phyloP scores from a whole-genome alignment of 2,329 filamentous ascomycete species.

The Cladosporium sp. region DNA sequence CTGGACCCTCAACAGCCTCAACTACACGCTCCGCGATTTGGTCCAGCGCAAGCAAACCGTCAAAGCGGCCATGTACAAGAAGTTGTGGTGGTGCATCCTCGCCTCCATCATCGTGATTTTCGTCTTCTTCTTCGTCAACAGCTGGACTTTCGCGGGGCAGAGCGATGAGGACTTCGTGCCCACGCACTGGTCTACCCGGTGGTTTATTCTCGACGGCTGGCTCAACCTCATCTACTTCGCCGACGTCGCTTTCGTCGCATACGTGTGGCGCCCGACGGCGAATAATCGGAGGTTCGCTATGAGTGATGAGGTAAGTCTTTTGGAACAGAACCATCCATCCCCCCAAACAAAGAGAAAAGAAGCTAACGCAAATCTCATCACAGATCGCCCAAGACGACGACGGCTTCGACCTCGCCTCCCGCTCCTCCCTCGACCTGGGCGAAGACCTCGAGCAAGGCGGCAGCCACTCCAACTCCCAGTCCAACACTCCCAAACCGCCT shows the following conservation, averaged over 20 bases:
- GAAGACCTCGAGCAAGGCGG: slow-evolving; percentile 32
- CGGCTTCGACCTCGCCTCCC: slow-evolving; percentile 93
- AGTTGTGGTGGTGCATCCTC: slow-evolving; percentile 97
- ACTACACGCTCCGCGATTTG: slow-evolving; percentile 93
- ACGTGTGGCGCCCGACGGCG: slow-evolving; percentile 92
- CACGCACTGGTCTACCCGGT: slow-evolving; percentile 93
- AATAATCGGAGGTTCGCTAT: slow-evolving; percentile 98
- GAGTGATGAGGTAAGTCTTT: slow-evolving; percentile 74
- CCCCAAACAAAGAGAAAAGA: too few relatives aligned
- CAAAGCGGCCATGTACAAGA: slow-evolving; percentile 95
- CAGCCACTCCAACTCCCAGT: too few relatives aligned
- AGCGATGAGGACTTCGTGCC: slow-evolving; percentile 87
- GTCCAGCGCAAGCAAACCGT: slow-evolving; percentile 87
- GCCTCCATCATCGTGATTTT: slow-evolving; percentile 93
- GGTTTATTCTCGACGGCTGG: slow-evolving; percentile 98
- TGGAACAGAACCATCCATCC: not conserved
- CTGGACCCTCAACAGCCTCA: slow-evolving; percentile 96
- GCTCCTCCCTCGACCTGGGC: slow-evolving; percentile 66
- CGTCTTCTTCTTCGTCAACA: slow-evolving; percentile 98
- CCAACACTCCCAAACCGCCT: slow-evolving; percentile 28
- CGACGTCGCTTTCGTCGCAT: slow-evolving; percentile 89
- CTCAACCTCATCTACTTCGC: slow-evolving; percentile 93
- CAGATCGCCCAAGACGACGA: slow-evolving; percentile 95
- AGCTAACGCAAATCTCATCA: slow-evolving; percentile 29
- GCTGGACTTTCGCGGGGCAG: slow-evolving; percentile 84